A percentile compares a stretch with the other conserved stretches of the same genome.
Conservation (phyloP, 2,329 filamentous ascomycete species). For the Samsoniella hepiali region DNA sequence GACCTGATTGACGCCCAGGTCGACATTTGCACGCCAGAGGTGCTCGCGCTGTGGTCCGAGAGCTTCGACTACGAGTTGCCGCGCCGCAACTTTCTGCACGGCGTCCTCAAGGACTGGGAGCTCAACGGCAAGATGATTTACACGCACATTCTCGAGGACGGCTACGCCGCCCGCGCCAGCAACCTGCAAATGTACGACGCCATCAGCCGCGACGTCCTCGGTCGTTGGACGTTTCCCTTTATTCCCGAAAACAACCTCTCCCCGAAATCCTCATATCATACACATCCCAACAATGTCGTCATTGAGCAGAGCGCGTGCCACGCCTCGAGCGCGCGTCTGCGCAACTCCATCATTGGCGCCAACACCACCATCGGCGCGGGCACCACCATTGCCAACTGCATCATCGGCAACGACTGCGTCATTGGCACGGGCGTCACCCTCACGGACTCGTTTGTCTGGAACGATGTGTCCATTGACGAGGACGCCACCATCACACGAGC, state of each 20-base stretch:
- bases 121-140: constrained; percentile 97
- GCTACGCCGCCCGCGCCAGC: constrained; percentile 82
- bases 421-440: constrained; percentile 83
- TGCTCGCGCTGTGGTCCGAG: constrained; percentile 92
- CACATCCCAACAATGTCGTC: constrained; percentile 67
- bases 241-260: constrained; percentile 86
- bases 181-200: constrained; percentile 89
- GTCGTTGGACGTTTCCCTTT: constrained; percentile 83
- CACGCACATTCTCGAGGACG: constrained; percentile 75
- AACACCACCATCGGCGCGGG: constrained; percentile 72
- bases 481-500: constrained; percentile 66
- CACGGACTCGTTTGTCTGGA: constrained; percentile 82
- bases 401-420: constrained; percentile 79
- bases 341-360: constrained; percentile 71
- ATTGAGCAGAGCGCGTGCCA: constrained; percentile 75
- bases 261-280: constrained; percentile 70
- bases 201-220: constrained; percentile 80
- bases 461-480: constrained; percentile 74
- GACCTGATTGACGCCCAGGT: constrained; percentile 93
- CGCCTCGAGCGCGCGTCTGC: constrained; percentile 67
- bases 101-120: constrained; percentile 94
- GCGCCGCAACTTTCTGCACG: constrained; percentile 82
- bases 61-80: constrained; percentile 96
- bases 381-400: constrained; percentile 67
- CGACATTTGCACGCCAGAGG: constrained; percentile 95